Base-by-base conservation (phyloP, 345 rosid species). In the Gossypium rotundifolium region DNA sequence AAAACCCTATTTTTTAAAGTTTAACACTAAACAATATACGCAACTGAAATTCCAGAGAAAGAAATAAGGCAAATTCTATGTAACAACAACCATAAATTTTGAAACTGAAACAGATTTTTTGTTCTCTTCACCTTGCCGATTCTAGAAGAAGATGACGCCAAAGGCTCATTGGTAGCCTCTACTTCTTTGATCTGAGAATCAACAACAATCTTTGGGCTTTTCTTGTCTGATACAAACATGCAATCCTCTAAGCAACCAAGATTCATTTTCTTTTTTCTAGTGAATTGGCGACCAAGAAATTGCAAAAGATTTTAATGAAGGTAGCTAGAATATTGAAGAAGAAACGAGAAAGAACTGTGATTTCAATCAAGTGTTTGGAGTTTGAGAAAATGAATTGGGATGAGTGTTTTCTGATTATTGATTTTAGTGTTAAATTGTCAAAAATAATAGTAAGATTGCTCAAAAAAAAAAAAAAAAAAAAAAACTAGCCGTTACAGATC, bases 141-240 rank as follows among this genome's bases (percentile, higher is more conserved):
- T 81, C 78, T 88, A 2, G 90, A 83, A 78, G 85, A 65, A 0
- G 88, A 82, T 13, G 87, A 79, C 0, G 87, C 67, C n/a, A 73
- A 18, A 2, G 79, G 33, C 38, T 74, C 63, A 17, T 79, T 78
- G 11, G 61, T 72, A 60, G 80, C 70, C 72, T 81, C 81, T 13
- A 46, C 63, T 52, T 80, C 88, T 60, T 74, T 81, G 58, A 44
- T 75, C 48, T 33, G 52, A 46, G 81, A 76, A 66, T 63, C 69
- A 64, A 64, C 69, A 2, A n/a, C 49, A 52, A 16, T 46, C 55
- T 48, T 23, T 13, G 71, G 51, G 20, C 55, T 67, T 67, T 48
- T 38, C 33, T 67, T 67, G 20, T 14, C 18, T 46, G 40, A 67
- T 3, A 23, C 57, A 23, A 48, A 13, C 40, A 46, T 46, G 40